phyloP scores from a whole-genome alignment of 1,284 basidiomycete species.

The Ceratobasidium sp. region DNA sequence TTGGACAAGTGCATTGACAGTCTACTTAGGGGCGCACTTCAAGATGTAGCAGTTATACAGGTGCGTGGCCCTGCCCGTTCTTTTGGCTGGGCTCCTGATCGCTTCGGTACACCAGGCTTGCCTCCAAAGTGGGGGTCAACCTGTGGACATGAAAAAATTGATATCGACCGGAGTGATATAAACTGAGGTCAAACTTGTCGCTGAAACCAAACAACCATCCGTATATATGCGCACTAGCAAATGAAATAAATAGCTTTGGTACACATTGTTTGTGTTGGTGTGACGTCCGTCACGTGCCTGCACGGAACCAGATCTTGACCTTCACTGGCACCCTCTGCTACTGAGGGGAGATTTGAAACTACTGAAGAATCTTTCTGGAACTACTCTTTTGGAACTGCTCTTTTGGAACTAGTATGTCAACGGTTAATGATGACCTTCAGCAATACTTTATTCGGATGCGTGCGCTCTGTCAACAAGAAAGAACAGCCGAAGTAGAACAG shows the following conservation, averaged over 20 bases:
- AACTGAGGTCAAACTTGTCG: not conserved
- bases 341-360: not conserved
- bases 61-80: not conserved
- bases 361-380: not conserved
- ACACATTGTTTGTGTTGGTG: not conserved
- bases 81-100: not conserved
- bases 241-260: not conserved
- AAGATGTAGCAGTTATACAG: slow-evolving; percentile 77
- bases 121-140: slow-evolving; percentile 73
- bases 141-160: slow-evolving; percentile 68
- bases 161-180: slow-evolving; percentile 15
- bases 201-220: not conserved
- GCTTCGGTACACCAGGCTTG: slow-evolving; percentile 65
- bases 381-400: not conserved
- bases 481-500: slow-evolving; percentile 85
- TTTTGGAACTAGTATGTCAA: slow-evolving; percentile 10
- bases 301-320: not conserved
- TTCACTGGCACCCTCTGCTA: not conserved
- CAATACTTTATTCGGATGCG: slow-evolving; percentile 28
- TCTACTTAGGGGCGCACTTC: slow-evolving; percentile 62
- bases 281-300: not conserved
- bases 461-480: slow-evolving; percentile 74
- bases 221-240: not conserved
- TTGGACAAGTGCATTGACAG: slow-evolving; percentile 49
- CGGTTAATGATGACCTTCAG: slow-evolving; percentile 15